phyloP scores from a whole-genome alignment of 352 stramenopile genomes.

The Elongisporangium prolatum region DNA sequence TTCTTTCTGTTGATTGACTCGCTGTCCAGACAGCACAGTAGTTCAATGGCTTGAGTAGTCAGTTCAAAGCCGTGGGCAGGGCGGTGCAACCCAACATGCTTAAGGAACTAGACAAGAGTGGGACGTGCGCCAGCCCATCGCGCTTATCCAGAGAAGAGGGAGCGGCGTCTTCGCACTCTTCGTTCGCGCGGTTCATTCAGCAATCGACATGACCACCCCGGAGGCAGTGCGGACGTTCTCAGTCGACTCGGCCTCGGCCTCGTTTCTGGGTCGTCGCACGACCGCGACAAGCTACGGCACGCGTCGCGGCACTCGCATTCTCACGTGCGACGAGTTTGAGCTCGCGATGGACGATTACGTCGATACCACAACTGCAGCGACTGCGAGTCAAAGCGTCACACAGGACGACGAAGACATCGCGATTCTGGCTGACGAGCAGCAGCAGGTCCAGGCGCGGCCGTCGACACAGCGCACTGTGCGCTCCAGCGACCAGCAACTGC shows the following conservation, averaged over 20 bases:
- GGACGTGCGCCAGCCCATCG: not conserved
- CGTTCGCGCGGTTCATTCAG: not conserved
- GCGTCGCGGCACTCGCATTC: not conserved
- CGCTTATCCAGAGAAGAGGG: not conserved
- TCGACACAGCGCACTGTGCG: conserved; percentile 4
- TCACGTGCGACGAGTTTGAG: not conserved
- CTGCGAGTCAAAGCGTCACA: not conserved
- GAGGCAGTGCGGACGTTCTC: not conserved
- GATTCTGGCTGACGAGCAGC: not conserved
- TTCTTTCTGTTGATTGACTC: not conserved
- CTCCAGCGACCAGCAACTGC: conserved; percentile 33
- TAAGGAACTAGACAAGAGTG: not conserved
- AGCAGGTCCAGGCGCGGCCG: not conserved
- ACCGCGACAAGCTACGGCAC: not conserved
- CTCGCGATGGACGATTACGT: not conserved
- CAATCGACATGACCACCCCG: not conserved
- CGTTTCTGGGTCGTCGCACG: not conserved
- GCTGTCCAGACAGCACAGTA: not conserved
- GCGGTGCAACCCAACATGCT: not conserved
- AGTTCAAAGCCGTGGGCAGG: not conserved
- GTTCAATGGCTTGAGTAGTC: not conserved
- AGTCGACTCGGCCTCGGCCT: not conserved
- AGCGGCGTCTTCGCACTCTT: too few relatives aligned
- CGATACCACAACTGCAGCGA: not conserved
- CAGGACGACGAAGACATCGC: not conserved